Conservation (phyloP, 495 filamentous ascomycete genomes). For the Thozetella sp. region DNA sequence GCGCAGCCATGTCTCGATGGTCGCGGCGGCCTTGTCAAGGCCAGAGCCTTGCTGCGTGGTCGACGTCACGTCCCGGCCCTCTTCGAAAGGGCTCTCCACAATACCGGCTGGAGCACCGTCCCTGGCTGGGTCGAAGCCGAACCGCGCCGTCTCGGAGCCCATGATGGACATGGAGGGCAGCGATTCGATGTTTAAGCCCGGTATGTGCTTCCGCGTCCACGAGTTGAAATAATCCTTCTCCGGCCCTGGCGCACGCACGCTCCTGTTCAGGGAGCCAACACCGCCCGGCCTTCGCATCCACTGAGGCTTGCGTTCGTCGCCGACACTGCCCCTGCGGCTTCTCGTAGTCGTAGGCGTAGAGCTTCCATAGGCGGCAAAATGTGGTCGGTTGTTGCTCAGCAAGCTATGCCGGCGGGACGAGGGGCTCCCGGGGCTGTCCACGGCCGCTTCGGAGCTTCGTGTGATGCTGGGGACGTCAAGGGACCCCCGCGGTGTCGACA, state of each 20-base stretch:
- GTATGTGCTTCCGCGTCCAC: slow-evolving; percentile 76
- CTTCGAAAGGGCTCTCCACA: slow-evolving; percentile 51
- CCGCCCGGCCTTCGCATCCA: slow-evolving; percentile 80
- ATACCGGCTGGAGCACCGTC: slow-evolving; percentile 32
- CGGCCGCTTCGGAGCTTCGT: slow-evolving; percentile 30
- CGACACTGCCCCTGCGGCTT: slow-evolving; percentile 27
- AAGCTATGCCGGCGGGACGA: slow-evolving; percentile 41
- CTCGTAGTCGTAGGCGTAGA: slow-evolving; percentile 22
- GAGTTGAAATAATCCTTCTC: slow-evolving; percentile 79
- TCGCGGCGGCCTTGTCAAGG: slow-evolving; percentile 81
- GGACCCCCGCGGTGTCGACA: slow-evolving; percentile 65
- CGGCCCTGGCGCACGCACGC: slow-evolving; percentile 73
- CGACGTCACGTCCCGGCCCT: slow-evolving; percentile 35
- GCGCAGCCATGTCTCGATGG: slow-evolving; percentile 86
- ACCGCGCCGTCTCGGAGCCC: slow-evolving; percentile 47
- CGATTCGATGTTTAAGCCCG: slow-evolving; percentile 63
- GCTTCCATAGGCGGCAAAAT: slow-evolving; percentile 6
- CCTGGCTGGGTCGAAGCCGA: slow-evolving; percentile 41
- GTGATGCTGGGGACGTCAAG: slow-evolving; percentile 54
- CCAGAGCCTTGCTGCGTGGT: slow-evolving; percentile 34
- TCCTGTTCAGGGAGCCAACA: slow-evolving; percentile 75
- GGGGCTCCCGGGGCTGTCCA: slow-evolving; percentile 31
- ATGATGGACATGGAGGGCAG: slow-evolving; percentile 55
- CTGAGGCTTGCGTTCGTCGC: slow-evolving; percentile 32
- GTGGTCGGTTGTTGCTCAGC: slow-evolving; percentile 24